Evolutionary conservation across 495 filamentous ascomycete species (phyloP).

Genomic region (Chaetomidium leptoderma): DNA sequence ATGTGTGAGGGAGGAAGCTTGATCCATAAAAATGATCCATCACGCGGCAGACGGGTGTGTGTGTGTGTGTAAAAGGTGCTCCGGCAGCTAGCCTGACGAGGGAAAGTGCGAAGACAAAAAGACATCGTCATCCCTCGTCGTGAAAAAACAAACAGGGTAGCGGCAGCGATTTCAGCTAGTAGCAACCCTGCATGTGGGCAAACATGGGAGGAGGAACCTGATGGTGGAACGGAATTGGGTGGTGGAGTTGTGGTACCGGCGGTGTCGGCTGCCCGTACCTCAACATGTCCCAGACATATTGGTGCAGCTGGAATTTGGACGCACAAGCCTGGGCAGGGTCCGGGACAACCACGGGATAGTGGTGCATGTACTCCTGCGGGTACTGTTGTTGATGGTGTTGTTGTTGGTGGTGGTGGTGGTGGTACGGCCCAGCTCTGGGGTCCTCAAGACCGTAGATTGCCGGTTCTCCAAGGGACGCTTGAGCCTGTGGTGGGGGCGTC

Average conservation of each 20-base stretch:
- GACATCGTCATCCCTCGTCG: too few relatives aligned
- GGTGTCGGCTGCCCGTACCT: constrained; percentile 31
- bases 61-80: background rate
- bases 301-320: constrained; percentile 40
- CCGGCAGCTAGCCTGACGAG: background rate
- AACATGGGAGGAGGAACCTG: constrained; percentile 46
- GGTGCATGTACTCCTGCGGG: constrained; percentile 39
- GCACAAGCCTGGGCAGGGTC: constrained; percentile 20
- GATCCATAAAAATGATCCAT: background rate
- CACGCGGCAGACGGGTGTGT: constrained; percentile 3
- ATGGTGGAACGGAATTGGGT: constrained; percentile 45
- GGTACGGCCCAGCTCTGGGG: constrained; percentile 24
- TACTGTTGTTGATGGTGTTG: too few relatives aligned
- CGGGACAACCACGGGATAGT: constrained; percentile 2
- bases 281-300: constrained; percentile 44
- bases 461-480: constrained; percentile 21
- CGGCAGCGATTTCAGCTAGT: constrained; percentile 30
- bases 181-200: constrained; percentile 47
- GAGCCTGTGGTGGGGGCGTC: constrained; percentile 36
- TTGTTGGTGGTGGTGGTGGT: too few relatives aligned
- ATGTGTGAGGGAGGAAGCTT: background rate
- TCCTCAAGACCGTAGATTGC: constrained; percentile 43
- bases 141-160: background rate
- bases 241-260: constrained; percentile 36
- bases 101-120: too few relatives aligned